Percentiles rank a stretch among this genome's conserved stretches.
Conservation (phyloP, 73 alveolate genomes). For the Paramecium caudatum region DNA sequence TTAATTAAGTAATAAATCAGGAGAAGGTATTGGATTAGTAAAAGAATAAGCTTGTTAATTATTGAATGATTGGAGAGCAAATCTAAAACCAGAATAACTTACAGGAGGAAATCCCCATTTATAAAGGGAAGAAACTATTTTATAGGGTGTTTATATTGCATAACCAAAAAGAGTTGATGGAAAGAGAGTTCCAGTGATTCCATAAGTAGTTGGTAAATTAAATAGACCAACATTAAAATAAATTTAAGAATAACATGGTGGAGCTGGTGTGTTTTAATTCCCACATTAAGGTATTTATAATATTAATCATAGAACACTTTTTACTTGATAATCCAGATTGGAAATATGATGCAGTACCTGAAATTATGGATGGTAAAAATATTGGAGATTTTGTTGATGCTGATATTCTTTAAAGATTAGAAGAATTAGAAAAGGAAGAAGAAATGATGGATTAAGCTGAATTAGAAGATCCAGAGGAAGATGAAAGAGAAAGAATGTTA, state of each 20-base stretch:
- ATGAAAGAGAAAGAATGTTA: slow-evolving; percentile 68
- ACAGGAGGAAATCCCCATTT: slow-evolving; percentile 75
- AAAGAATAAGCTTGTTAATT: slow-evolving; percentile 95
- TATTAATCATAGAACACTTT: slow-evolving; percentile 71
- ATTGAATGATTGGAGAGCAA: slow-evolving; percentile 89
- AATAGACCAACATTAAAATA: slow-evolving; percentile 89
- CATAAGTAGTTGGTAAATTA: slow-evolving; percentile 84
- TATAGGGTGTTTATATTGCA: slow-evolving; percentile 93
- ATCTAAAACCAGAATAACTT: slow-evolving; percentile 86
- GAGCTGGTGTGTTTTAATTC: slow-evolving; percentile 96
- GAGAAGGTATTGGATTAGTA: slow-evolving; percentile 93
- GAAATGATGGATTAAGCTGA: slow-evolving; percentile 86
- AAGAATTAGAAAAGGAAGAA: slow-evolving; percentile 98
- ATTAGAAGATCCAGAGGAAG: slow-evolving; percentile 83
- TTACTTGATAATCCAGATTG: slow-evolving; percentile 96
- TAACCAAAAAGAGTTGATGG: slow-evolving; percentile 88
- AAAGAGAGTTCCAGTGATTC: slow-evolving; percentile 85
- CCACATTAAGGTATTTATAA: slow-evolving; percentile 78
- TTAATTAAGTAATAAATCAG: slow-evolving; percentile 88
- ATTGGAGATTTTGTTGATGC: slow-evolving; percentile 99
- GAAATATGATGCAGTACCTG: slow-evolving; percentile 99
- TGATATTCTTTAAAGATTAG: slow-evolving; percentile 94
- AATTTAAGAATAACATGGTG: slow-evolving; percentile 95
- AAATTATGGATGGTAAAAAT: slow-evolving; percentile 99
- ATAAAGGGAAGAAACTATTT: slow-evolving; percentile 86